Percentiles rank a stretch among this genome's conserved stretches.
Conservation (phyloP, 805 yeast genomes). For the Scheffersomyces coipomensis region DNA sequence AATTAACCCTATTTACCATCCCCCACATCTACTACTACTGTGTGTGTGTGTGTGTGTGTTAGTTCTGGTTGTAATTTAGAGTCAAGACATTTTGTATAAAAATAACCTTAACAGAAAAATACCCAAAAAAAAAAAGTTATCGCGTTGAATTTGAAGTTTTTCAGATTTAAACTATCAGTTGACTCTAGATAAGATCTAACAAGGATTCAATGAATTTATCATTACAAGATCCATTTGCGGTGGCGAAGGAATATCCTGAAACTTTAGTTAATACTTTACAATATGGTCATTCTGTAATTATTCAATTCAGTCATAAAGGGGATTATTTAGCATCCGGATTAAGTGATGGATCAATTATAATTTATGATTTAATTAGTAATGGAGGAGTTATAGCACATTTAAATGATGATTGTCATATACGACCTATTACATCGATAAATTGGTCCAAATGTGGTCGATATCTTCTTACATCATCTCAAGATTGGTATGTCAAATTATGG, state of each 20-base stretch:
- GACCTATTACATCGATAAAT: conserved; percentile 67
- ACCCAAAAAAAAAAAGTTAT: too few relatives aligned
- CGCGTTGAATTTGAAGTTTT: too few relatives aligned
- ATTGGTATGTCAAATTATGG: conserved; percentile 83
- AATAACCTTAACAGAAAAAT: too few relatives aligned
- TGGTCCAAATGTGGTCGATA: conserved; percentile 79
- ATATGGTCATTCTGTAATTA: conserved; percentile 63
- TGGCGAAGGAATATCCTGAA: conserved; percentile 90
- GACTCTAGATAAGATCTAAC: too few relatives aligned
- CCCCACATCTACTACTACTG: too few relatives aligned
- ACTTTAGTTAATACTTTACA: conserved; percentile 68
- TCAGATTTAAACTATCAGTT: too few relatives aligned
- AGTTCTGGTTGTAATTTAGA: too few relatives aligned
- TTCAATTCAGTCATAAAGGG: conserved; percentile 71
- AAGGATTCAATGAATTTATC: conserved; percentile 78
- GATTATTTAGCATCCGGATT: conserved; percentile 85
- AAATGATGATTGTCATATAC: conserved; percentile 55
- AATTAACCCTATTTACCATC: too few relatives aligned
- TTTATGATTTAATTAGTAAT: conserved; percentile 71
- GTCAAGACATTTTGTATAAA: too few relatives aligned
- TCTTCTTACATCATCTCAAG: conserved; percentile 69
- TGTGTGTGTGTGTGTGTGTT: too few relatives aligned
- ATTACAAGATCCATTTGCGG: conserved; percentile 85
- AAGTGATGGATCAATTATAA: conserved; percentile 67
- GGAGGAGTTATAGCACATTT: conserved; percentile 54